Conservation (phyloP, 192 early-diverging fungal genomes). For the Coemansia sp. region DNA sequence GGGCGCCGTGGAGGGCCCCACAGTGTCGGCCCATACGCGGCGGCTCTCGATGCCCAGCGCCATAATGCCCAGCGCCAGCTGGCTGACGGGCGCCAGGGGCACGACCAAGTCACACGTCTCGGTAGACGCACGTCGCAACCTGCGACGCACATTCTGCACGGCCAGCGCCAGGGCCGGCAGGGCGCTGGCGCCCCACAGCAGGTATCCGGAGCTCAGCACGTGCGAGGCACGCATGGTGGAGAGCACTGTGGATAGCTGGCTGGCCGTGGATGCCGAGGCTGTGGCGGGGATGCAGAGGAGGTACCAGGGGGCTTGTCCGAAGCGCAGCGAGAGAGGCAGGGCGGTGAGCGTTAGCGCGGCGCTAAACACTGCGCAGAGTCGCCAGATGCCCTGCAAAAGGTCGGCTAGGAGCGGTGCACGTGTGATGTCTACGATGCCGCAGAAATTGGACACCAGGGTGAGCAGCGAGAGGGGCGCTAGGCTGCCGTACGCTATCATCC, state of each 20-base stretch:
- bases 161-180: slow-evolving; percentile 16
- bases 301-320: slow-evolving; percentile 9
- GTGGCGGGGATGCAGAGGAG: slow-evolving; percentile 19
- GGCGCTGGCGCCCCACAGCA: slow-evolving; percentile 27
- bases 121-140: too few species aligned
- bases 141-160: not conserved
- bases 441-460: slow-evolving; percentile 15
- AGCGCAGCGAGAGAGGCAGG: slow-evolving; percentile 6
- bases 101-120: slow-evolving; percentile 8
- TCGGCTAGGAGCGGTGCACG: slow-evolving; percentile 28
- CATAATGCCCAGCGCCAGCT: slow-evolving; percentile 33
- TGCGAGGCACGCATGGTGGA: slow-evolving; percentile 8
- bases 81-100: slow-evolving; percentile 17
- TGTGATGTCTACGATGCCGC: slow-evolving; percentile 31
- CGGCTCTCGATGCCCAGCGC: slow-evolving; percentile 31
- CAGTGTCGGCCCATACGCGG: slow-evolving; percentile 32
- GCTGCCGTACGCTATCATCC: not conserved
- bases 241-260: slow-evolving; percentile 23
- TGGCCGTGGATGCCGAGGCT: slow-evolving; percentile 12
- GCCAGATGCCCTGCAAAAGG: slow-evolving; percentile 16
- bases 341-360: not conserved
- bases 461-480: slow-evolving; percentile 11
- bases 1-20: slow-evolving; percentile 27
- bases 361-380: slow-evolving; percentile 10
- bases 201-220: slow-evolving; percentile 11